phyloP scores from a whole-genome alignment of 2,329 filamentous ascomycete species.

The Periconia sp. region DNA sequence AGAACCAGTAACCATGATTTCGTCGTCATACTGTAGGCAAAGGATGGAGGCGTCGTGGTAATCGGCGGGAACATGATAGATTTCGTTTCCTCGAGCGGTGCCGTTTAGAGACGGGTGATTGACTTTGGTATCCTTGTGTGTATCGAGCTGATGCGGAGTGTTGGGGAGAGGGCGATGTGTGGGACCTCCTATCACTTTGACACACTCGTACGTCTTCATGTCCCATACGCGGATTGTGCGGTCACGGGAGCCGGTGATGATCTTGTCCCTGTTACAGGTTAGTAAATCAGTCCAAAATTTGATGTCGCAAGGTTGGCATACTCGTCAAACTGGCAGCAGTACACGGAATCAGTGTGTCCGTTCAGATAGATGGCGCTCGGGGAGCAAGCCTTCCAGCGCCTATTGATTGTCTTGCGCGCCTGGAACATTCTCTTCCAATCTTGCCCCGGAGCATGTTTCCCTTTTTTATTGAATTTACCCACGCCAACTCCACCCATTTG shows the following conservation, averaged over 20 bases:
- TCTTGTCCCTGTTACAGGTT: constrained; percentile 70
- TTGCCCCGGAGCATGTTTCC: constrained; percentile 56
- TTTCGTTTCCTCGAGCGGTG: constrained; percentile 47
- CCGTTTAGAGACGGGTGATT: constrained; percentile 51
- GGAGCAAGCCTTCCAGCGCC: constrained; percentile 76
- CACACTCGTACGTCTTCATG: constrained; percentile 82
- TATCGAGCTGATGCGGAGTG: constrained; percentile 47
- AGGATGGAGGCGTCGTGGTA: constrained; percentile 93
- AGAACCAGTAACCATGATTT: constrained; percentile 91
- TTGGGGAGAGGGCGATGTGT: constrained; percentile 58
- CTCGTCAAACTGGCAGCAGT: constrained; percentile 98
- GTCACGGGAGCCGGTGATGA: constrained; percentile 94
- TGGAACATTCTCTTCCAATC: constrained; percentile 87
- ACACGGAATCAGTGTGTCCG: constrained; percentile 93
- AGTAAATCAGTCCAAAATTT: background rate
- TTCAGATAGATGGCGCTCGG: constrained; percentile 86
- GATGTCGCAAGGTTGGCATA: constrained; percentile 49
- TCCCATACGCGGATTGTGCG: constrained; percentile 97
- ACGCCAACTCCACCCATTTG: constrained; percentile 57
- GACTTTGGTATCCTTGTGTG: constrained; percentile 48
- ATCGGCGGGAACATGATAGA: constrained; percentile 50
- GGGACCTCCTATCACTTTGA: constrained; percentile 80
- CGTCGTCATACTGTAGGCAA: constrained; percentile 90
- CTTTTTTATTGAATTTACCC: constrained; percentile 48
- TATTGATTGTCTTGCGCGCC: constrained; percentile 73